Evolutionary conservation across 2,329 filamentous ascomycete species (phyloP), one percentile per base, ranked within the genome.

Genomic region (Penicillium brevicompactum): DNA sequence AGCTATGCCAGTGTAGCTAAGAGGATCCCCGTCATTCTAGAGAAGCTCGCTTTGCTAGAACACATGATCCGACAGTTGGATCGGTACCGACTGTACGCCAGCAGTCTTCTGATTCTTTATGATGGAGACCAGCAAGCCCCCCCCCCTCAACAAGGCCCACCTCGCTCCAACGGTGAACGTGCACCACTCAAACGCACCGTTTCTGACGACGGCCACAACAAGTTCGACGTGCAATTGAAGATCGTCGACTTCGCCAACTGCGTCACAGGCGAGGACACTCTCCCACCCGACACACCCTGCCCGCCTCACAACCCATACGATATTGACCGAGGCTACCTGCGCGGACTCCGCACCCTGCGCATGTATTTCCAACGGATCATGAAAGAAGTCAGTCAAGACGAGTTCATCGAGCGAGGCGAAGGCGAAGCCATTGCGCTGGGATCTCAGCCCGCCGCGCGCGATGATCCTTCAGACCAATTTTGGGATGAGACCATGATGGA

Each of bases 181-280:
- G 79, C 78, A 38, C 51, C 60, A 43, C 49, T 65, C 42, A 68
- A 67, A 14, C 73, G 71, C 27, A 69, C 66, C 44, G 61, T 54
- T 9, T 68, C 70, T 21, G 67, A 70, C 3, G 75, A 78, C 16
- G 68, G 66, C 11, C 71, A 73, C 51, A 76, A 70, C 44, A 72
- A 70, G 34, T 65, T 67, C 6, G 69, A 76, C 5, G 79, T 82
- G 45, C 90, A 96, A 72, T 87, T 99, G 76, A 97, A 97, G 75
- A 95, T 99, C 72, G 93, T 96, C 54, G 94, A 99, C 74, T 99
- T 99, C 77, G 94, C 94, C 60, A 99, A 99, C 72, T 97, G 93
- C 68, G 87, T 97, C 34, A 97, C 92, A 1, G 90, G 91, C 4
- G 89, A 94, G 62, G 92, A 96, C 67, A 71, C 76, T 47, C 67